These are phyloP conservation scores for Scleroderma bovista DNA, from an alignment of 768 basidiomycete genomes.

Conservation along the genomic window DNA sequence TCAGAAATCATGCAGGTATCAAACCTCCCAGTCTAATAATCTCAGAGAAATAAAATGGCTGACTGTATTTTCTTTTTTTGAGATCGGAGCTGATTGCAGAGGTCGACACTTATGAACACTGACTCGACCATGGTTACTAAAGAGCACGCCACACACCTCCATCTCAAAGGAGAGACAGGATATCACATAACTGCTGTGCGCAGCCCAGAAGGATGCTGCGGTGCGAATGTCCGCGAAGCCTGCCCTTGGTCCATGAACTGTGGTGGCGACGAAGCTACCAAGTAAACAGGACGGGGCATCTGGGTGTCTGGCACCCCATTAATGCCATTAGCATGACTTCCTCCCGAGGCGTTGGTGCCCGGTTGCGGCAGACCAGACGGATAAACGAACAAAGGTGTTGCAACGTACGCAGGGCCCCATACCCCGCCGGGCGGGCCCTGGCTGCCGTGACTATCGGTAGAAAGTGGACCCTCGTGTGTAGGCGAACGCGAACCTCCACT, in stretches of 20 bases:
- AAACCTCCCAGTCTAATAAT: no score
- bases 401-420: conserved; percentile 24
- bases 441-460: conserved; percentile 29
- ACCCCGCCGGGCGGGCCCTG: conserved; percentile 17
- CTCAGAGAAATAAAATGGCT: no score
- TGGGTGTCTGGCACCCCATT: conserved; percentile 9
- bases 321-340: no score
- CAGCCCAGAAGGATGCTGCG: conserved; percentile 21
- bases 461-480: conserved; percentile 24
- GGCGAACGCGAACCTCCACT: conserved; percentile 22
- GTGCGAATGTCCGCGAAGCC: conserved; percentile 17
- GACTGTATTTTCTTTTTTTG: no score
- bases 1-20: no score
- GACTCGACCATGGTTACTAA: no score
- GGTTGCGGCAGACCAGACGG: conserved; percentile 27
- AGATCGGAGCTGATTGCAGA: no score
- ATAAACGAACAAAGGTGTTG: conserved; percentile 25
- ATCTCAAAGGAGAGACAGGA: background rate
- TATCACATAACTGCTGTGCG: conserved; percentile 12
- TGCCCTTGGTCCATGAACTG: conserved; percentile 17
- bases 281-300: conserved; percentile 23
- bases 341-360: conserved; percentile 13
- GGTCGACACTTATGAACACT: no score
- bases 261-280: conserved; percentile 22
- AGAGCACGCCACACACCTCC: background rate